Evolutionary conservation across 2,329 filamentous ascomycete genomes (phyloP).

Genomic region (Fusarium udum): DNA sequence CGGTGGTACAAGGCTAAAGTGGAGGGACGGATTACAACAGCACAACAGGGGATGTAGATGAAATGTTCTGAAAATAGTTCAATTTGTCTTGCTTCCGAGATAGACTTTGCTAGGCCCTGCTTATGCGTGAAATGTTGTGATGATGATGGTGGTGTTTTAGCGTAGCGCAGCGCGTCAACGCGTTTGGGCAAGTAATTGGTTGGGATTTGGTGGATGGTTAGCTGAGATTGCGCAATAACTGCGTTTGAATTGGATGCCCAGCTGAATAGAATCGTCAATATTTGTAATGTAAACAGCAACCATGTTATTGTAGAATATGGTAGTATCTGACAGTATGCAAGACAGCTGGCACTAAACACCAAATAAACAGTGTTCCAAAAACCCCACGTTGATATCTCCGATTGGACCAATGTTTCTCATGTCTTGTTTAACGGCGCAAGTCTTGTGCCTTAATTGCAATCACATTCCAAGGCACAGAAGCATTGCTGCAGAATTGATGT

Average conservation of each 20-base stretch:
- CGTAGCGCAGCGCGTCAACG: slow-evolving; percentile 26
- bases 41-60: slow-evolving; percentile 5
- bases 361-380: background rate
- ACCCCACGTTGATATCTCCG: slow-evolving; percentile 2
- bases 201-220: slow-evolving; percentile 8
- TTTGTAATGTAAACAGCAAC: background rate
- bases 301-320: background rate
- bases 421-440: background rate
- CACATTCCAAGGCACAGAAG: background rate
- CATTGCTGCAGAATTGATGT: background rate
- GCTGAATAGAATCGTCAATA: background rate
- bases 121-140: slow-evolving; percentile 28
- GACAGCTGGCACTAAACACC: slow-evolving; percentile 15
- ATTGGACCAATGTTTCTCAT: slow-evolving; percentile 25
- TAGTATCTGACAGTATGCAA: background rate
- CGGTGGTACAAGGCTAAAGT: slow-evolving; percentile 18
- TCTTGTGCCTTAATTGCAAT: background rate
- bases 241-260: background rate
- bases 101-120: slow-evolving; percentile 20
- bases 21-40: background rate
- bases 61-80: background rate
- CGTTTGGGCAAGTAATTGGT: slow-evolving; percentile 25
- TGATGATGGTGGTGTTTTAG: slow-evolving; percentile 35
- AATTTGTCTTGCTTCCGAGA: background rate
- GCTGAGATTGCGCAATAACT: slow-evolving; percentile 10